Percentiles rank a stretch among this genome's conserved stretches.
These are phyloP conservation scores for Solanum gandarillasii DNA, from an alignment of 257 asterid species.

Conservation along the genomic window DNA sequence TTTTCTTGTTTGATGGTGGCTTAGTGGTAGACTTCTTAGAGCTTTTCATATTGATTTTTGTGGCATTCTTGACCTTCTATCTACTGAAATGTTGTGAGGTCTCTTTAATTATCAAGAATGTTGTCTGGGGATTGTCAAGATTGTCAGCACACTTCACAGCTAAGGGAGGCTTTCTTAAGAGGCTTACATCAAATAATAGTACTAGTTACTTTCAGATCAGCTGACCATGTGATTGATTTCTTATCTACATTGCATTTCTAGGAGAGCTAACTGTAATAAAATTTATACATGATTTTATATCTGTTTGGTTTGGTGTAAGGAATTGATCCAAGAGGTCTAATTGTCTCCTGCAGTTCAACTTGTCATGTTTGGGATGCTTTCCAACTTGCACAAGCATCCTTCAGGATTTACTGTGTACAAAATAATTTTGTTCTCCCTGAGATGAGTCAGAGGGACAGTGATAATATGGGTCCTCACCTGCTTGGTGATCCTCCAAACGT, in stretches of 20 bases:
- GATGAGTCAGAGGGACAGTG: constrained; percentile 21
- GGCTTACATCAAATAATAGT: background rate
- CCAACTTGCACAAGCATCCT: constrained; percentile 87
- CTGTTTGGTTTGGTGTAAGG: background rate
- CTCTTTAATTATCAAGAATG: background rate
- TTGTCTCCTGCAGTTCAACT: constrained; percentile 48
- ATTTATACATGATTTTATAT: background rate
- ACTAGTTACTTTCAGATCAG: background rate
- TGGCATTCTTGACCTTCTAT: background rate
- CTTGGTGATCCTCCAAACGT: constrained; percentile 81
- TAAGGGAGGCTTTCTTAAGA: background rate
- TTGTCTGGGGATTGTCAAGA: background rate
- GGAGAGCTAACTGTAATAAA: background rate
- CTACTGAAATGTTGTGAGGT: background rate
- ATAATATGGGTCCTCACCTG: constrained; percentile 51
- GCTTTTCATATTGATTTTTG: background rate
- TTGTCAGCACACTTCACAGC: background rate
- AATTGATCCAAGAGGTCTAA: background rate
- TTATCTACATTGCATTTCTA: background rate
- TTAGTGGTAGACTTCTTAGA: background rate
- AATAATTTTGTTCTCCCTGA: constrained; percentile 37
- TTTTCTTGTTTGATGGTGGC: background rate
- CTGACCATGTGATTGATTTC: background rate
- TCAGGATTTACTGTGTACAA: constrained; percentile 63
- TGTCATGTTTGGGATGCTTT: constrained; percentile 97